Percentiles rank a stretch among this genome's conserved stretches.
phyloP scores from a whole-genome alignment of 306 rosid species.

The Inga oerstediana region DNA sequence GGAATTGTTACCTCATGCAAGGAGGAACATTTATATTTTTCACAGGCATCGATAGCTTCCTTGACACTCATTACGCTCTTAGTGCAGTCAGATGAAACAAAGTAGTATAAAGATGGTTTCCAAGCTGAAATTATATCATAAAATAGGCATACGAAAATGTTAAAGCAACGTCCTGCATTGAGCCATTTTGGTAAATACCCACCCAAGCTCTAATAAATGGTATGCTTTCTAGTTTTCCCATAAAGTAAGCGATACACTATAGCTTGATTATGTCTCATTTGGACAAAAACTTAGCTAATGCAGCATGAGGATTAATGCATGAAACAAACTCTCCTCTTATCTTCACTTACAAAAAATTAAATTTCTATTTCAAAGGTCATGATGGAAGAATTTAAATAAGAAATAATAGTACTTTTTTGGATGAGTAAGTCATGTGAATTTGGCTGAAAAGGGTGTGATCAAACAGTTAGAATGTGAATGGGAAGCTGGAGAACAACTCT shows the following conservation, averaged over 20 bases:
- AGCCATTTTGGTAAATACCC: background rate
- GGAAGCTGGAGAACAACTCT: background rate
- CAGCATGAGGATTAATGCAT: background rate
- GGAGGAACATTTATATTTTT: too few relatives aligned
- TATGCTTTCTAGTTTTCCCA: background rate
- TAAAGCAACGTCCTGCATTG: background rate
- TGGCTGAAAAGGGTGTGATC: background rate
- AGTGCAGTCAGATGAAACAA: background rate
- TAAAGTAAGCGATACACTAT: background rate
- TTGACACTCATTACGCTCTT: background rate
- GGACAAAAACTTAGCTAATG: background rate
- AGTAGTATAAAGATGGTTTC: too few relatives aligned
- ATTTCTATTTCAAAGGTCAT: background rate
- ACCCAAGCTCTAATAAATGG: background rate
- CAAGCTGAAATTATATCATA: too few relatives aligned
- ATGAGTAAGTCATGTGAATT: background rate
- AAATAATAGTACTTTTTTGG: background rate
- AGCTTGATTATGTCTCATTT: background rate
- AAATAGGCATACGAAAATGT: background rate
- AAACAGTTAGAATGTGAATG: slow-evolving; percentile 3
- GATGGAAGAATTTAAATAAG: slow-evolving; percentile 9
- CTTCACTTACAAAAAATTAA: background rate
- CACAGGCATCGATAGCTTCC: too few relatives aligned
- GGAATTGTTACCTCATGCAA: too few relatives aligned
- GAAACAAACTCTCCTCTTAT: background rate